Base-by-base conservation (phyloP, 2,329 filamentous ascomycete genomes). In the Penicillium brevicompactum region DNA sequence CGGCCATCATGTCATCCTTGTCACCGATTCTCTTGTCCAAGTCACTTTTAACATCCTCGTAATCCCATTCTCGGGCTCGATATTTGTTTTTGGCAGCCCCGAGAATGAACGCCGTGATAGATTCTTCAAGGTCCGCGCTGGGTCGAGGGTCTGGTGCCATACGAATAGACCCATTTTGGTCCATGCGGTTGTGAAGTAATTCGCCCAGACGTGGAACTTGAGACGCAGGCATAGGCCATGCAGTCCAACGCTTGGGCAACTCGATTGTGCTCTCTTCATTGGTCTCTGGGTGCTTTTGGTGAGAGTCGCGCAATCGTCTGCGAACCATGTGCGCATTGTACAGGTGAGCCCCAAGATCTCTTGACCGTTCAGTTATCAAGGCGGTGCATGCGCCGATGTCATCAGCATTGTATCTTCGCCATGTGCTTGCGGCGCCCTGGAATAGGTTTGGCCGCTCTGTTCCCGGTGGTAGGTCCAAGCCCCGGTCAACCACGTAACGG, bases 391-490 rank as follows among this genome's bases (percentile, higher is more conserved):
- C 80, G 7, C 81, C 79, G 53, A 92, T 84, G 73, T 97, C 94
- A 72, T 94, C 89, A 58, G 89, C 86, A 14, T 90, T 95, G 89
- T 96, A 94, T 73, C 93, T 90, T 58, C 84, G 81, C 91, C 92
- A 96, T 61, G 87, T 87, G 32, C 82, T 82, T 14, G 82, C 73
- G 1, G 82, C 74, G 1, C 91, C 90, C n/a, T 37, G 34, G 56
- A 58, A 66, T 32, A 63, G 49, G 68, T 94, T 94, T 9, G 87
- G 87, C 2, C 88, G 83, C 32, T 55, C 51, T 37, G 44, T 49
- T 3, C 59, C 60, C 5, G 55, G 50, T 13, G 55, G 57, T 7
- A 64, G 50, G 42, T 66, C 63, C n/a, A 60, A 45, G 9, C 62
- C 63, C 24, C 62, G 63, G 21, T 64, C 47, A 24, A 66, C 52